phyloP scores from a whole-genome alignment of 1,284 basidiomycete species.

The Ceratobasidium sp. region DNA sequence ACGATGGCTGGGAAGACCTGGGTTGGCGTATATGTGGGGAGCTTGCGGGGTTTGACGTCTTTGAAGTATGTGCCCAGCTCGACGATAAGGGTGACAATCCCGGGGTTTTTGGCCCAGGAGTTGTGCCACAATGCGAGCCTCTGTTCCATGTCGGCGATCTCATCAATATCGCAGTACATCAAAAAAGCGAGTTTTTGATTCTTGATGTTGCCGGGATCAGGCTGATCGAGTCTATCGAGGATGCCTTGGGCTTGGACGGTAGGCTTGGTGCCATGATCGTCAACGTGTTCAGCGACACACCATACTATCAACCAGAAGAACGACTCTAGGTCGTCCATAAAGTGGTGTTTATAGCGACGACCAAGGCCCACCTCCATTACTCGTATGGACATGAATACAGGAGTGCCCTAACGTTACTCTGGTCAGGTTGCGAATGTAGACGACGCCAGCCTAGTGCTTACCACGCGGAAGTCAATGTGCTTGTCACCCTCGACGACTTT shows the following conservation, averaged over 20 bases:
- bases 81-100: not conserved
- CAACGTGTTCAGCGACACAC: slow-evolving; percentile 14
- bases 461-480: slow-evolving; percentile 22
- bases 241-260: not conserved
- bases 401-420: not conserved
- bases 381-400: not conserved
- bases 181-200: not conserved
- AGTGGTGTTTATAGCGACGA: not conserved
- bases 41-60: too few species aligned
- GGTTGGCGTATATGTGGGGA: too few species aligned
- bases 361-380: not conserved
- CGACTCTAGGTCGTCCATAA: slow-evolving; percentile 14
- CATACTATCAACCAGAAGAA: slow-evolving; percentile 18
- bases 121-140: not conserved
- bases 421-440: not conserved
- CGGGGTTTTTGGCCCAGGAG: not conserved
- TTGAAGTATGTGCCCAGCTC: not conserved
- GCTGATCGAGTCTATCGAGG: not conserved
- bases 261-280: not conserved
- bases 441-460: not conserved
- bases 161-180: not conserved
- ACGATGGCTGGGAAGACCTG: too few species aligned
- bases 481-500: too few species aligned
- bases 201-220: not conserved
- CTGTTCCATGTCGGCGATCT: not conserved